Percentiles rank a stretch among this genome's conserved stretches.
phyloP scores from a whole-genome alignment of 495 filamentous ascomycete genomes.

The Staphylotrichum tortipilum region DNA sequence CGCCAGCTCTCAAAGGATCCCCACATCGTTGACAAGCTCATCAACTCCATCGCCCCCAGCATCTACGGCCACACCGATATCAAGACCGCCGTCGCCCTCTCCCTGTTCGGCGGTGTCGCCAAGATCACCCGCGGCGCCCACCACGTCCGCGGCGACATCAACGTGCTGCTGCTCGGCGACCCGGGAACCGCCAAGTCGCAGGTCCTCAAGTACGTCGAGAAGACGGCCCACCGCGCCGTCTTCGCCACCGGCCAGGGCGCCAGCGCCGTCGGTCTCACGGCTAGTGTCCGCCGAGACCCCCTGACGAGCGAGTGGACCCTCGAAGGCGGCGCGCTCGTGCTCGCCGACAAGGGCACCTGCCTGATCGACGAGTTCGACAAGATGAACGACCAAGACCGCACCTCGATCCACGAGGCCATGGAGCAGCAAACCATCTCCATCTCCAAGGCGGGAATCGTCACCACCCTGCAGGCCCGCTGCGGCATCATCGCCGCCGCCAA shows the following conservation, averaged over 20 bases:
- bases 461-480: conserved; percentile 94
- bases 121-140: conserved; percentile 84
- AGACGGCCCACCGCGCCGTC: conserved; percentile 92
- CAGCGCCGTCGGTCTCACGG: conserved; percentile 94
- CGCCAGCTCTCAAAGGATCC: conserved; percentile 79
- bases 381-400: conserved; percentile 99
- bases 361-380: conserved; percentile 99
- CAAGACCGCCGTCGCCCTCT: conserved; percentile 92
- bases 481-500: conserved; percentile 96
- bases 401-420: conserved; percentile 99
- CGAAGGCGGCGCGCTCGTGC: conserved; percentile 90
- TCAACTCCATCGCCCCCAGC: conserved; percentile 89
- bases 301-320: conserved; percentile 96
- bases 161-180: conserved; percentile 92
- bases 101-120: conserved; percentile 89
- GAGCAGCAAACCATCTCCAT: conserved; percentile 99
- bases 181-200: conserved; percentile 98
- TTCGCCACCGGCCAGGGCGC: conserved; percentile 98
- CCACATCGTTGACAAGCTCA: conserved; percentile 87
- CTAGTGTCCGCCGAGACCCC: conserved; percentile 90
- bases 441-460: conserved; percentile 97
- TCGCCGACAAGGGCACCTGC: conserved; percentile 92
- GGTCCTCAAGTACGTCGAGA: conserved; percentile 95
- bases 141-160: conserved; percentile 93
- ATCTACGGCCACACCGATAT: conserved; percentile 98